Conservation (phyloP, 768 basidiomycete genomes). For the Suillus sp. region DNA sequence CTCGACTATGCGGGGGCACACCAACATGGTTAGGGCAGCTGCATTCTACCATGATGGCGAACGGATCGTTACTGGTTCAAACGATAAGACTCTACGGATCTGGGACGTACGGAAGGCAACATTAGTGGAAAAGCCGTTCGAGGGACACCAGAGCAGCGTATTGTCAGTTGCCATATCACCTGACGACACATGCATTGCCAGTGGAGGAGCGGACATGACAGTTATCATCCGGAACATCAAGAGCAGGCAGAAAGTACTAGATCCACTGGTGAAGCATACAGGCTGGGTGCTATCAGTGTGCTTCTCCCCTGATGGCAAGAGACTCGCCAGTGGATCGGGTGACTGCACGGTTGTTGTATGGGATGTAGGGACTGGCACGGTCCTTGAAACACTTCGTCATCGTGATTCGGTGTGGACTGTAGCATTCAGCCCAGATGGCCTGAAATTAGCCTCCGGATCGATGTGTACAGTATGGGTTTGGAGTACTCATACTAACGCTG, state of each 20-base stretch:
- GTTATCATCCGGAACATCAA: background rate
- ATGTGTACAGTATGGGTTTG: too few relatives aligned
- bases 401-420: background rate
- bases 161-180: background rate
- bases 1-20: too few relatives aligned
- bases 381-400: background rate
- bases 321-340: constrained; percentile 41
- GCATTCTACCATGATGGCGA: too few relatives aligned
- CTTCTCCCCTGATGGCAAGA: constrained; percentile 44
- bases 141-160: background rate
- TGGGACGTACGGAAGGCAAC: background rate
- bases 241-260: background rate
- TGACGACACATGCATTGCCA: background rate
- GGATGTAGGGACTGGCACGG: constrained; percentile 2
- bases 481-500: too few relatives aligned
- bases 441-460: constrained; percentile 15
- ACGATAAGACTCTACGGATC: background rate
- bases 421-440: constrained; percentile 14
- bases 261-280: background rate
- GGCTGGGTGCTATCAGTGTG: constrained; percentile 25
- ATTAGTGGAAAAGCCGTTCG: background rate
- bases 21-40: too few relatives aligned
- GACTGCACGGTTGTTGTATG: constrained; percentile 26
- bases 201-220: background rate
- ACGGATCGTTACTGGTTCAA: background rate